These are phyloP conservation scores for Colletotrichum higginsianum DNA, from an alignment of 2,329 filamentous ascomycete species.

Conservation along the genomic window DNA sequence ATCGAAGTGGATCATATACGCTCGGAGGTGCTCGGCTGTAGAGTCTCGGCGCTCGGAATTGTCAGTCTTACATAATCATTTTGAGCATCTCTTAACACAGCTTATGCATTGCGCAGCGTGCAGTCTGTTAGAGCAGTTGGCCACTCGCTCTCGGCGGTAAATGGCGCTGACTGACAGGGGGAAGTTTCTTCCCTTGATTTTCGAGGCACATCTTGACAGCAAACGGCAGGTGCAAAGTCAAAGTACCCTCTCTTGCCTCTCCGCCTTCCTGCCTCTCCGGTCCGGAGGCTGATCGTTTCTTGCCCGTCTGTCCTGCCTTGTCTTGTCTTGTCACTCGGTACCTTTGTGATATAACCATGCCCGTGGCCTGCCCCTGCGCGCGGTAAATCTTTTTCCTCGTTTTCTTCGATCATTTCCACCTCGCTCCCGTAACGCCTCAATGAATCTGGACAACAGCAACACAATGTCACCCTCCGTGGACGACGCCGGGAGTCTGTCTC, in stretches of 20 bases:
- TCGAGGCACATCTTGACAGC: slow-evolving; percentile 38
- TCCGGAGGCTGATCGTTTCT: slow-evolving; percentile 36
- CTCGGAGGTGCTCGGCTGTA: slow-evolving; percentile 33
- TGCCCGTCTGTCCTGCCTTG: slow-evolving; percentile 6
- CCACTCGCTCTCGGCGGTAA: slow-evolving; percentile 28
- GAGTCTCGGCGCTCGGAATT: slow-evolving; percentile 32
- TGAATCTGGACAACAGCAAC: slow-evolving; percentile 18
- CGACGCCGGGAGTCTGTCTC: slow-evolving; percentile 43
- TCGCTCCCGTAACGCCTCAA: slow-evolving; percentile 12
- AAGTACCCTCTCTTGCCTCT: too few species aligned
- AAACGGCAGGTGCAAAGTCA: slow-evolving; percentile 34
- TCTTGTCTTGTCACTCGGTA: slow-evolving; percentile 36
- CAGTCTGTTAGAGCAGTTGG: slow-evolving; percentile 2
- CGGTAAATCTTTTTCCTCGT: slow-evolving; percentile 22
- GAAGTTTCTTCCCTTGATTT: slow-evolving; percentile 40
- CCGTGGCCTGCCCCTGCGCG: slow-evolving; percentile 24
- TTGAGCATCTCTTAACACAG: not conserved
- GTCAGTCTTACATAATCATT: slow-evolving; percentile 27
- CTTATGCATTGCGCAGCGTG: fast-evolving
- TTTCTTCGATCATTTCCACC: slow-evolving; percentile 33
- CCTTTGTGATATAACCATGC: slow-evolving; percentile 39
- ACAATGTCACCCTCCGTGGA: slow-evolving; percentile 46
- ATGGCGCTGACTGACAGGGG: slow-evolving; percentile 29
- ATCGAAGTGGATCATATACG: not conserved
- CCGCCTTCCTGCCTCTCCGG: slow-evolving; percentile 14